phyloP scores from a whole-genome alignment of 805 yeast species.

The Candida endomychidarum region DNA sequence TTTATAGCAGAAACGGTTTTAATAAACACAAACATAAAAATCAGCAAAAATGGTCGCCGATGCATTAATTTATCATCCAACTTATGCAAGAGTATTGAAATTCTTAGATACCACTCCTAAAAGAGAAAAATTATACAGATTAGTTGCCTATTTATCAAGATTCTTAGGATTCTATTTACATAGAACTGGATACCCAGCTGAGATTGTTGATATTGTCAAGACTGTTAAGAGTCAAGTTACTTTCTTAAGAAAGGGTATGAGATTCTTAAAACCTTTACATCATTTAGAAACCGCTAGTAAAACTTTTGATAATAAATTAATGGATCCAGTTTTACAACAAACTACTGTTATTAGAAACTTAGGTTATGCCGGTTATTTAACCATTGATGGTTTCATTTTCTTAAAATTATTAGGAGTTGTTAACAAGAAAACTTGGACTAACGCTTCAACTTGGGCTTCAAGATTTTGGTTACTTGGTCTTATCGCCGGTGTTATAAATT shows the following conservation, averaged over 20 bases:
- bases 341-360: slow-evolving; percentile 56
- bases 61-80: slow-evolving; percentile 71
- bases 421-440: slow-evolving; percentile 46
- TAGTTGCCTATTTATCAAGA: slow-evolving; percentile 77
- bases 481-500: slow-evolving; percentile 58
- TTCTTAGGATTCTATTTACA: slow-evolving; percentile 64
- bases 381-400: slow-evolving; percentile 64
- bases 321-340: slow-evolving; percentile 56
- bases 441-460: slow-evolving; percentile 57
- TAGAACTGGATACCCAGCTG: slow-evolving; percentile 53
- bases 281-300: slow-evolving; percentile 69
- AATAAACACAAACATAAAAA: no score
- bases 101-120: slow-evolving; percentile 69
- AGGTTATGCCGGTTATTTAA: slow-evolving; percentile 61
- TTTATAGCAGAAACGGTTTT: neutral
- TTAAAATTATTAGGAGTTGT: slow-evolving; percentile 57
- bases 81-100: slow-evolving; percentile 57
- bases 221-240: slow-evolving; percentile 63
- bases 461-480: slow-evolving; percentile 79
- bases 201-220: slow-evolving; percentile 49
- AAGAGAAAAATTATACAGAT: slow-evolving; percentile 77
- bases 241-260: slow-evolving; percentile 75
- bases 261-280: slow-evolving; percentile 78
- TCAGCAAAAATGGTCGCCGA: slow-evolving; percentile 36
- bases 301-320: slow-evolving; percentile 67